Evolutionary conservation across 1,284 basidiomycete genomes (phyloP), one percentile per base, ranked within the genome.

Genomic region (Leccinum solheimii): DNA sequence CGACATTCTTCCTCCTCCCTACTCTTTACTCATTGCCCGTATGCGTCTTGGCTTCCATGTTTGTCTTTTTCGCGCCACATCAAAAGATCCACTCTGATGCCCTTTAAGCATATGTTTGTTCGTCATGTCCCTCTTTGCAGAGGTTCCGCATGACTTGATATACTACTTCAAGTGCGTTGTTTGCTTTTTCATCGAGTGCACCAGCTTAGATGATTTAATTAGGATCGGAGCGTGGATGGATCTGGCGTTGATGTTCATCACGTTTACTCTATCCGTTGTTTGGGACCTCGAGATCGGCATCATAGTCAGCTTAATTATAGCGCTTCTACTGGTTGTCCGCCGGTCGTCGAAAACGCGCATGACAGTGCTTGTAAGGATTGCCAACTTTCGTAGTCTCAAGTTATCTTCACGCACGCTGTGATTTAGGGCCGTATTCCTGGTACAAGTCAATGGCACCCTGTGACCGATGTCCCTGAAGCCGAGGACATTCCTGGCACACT

Each of bases 181-280:
- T 52, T 48, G 56, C 61, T 50, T 54, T 50, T 48, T 3, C 13
- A 51, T 34, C 5, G 14, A 56, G 57, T 32, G 21, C 26, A 56
- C 36, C 14, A 54, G 11, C 51, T 36, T 9, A 49, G 23, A 52
- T 3, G 11, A 38, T 48, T 2, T 11, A 4, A 60, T 26, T 66
- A 93, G 90, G 69, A 94, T 97, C 85, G 73, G 84, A n/a, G 90
- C 94, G 26, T 95, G 92, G 91, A 86, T 87, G 34, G 95, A 98
- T 73, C 80, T 95, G 59, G 78, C 83, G 7, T 83, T 97, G 69
- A 94, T 96, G 90, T 79, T 81, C 26, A 82, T 94, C 55, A 97
- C 95, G 0, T 95, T 97, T 77, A 72, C 87, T 62, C 83, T 91
- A 63, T 93, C 92, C 1, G 84, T 96, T 57, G 73, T 92, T 21